Evolutionary conservation across 2,329 filamentous ascomycete species (phyloP).

Genomic region (Tolypocladium ophioglossoides): DNA sequence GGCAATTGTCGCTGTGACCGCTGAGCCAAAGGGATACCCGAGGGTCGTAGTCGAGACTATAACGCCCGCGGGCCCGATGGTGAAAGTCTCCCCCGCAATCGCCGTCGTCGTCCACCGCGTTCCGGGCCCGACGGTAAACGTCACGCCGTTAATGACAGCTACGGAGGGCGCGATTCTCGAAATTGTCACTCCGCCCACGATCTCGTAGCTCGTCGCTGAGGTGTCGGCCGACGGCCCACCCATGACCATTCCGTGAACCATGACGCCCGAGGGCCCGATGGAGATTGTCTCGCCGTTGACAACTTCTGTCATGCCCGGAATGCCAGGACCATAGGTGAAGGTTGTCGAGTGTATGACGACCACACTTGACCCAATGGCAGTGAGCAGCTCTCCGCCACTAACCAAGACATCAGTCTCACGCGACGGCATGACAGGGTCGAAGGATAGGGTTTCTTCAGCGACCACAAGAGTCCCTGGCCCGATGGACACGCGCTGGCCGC

Average conservation of each 20-base stretch:
- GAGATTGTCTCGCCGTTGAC: constrained; percentile 41
- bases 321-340: constrained; percentile 31
- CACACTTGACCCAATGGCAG: constrained; percentile 28
- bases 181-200: constrained; percentile 42
- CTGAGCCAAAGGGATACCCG: constrained; percentile 33
- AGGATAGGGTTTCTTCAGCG: constrained; percentile 25
- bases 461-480: constrained; percentile 24
- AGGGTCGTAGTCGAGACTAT: constrained; percentile 34
- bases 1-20: constrained; percentile 29
- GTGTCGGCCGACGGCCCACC: constrained; percentile 28
- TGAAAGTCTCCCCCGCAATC: constrained; percentile 39
- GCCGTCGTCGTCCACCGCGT: constrained; percentile 31
- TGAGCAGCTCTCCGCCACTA: constrained; percentile 36
- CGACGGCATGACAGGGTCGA: constrained; percentile 16
- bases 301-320: constrained; percentile 22
- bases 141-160: constrained; percentile 37
- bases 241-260: constrained; percentile 28
- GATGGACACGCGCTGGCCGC: constrained; percentile 22
- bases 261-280: constrained; percentile 34
- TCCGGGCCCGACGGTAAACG: constrained; percentile 39
- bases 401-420: constrained; percentile 32
- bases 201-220: constrained; percentile 29
- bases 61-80: constrained; percentile 37
- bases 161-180: constrained; percentile 36
- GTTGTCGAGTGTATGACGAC: constrained; percentile 31